Percentiles rank a stretch among this genome's conserved stretches.
phyloP scores from a whole-genome alignment of 2,329 filamentous ascomycete species.

The Fusarium globosum region DNA sequence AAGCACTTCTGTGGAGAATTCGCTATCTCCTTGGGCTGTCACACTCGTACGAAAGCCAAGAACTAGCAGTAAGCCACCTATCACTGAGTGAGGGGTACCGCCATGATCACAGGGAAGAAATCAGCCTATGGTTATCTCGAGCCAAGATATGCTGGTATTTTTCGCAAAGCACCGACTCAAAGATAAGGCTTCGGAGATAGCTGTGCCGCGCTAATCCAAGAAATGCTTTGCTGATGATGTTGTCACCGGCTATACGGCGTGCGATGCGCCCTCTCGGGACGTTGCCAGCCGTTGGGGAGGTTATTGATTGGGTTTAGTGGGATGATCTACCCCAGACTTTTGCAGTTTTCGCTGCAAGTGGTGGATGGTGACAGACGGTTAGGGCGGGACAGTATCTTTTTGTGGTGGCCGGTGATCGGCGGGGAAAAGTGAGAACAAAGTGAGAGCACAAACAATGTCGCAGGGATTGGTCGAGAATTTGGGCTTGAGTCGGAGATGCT shows the following conservation, averaged over 20 bases:
- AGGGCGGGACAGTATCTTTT: not conserved
- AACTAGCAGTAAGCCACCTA: slow-evolving; percentile 24
- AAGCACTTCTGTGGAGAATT: not conserved
- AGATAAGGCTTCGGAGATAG: slow-evolving; percentile 18
- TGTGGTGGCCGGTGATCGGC: slow-evolving; percentile 10
- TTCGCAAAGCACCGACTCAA: not conserved
- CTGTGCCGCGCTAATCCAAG: not conserved
- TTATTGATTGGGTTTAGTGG: not conserved
- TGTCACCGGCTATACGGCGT: slow-evolving; percentile 4
- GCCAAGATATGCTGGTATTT: slow-evolving; percentile 11
- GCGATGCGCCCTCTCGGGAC: not conserved
- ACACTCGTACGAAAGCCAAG: slow-evolving; percentile 19
- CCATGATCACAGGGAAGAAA: slow-evolving; percentile 15
- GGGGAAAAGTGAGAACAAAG: not conserved
- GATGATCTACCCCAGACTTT: slow-evolving; percentile 9
- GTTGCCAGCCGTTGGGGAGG: not conserved
- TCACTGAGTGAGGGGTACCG: slow-evolving; percentile 19
- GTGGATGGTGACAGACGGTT: not conserved
- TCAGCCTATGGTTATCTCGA: not conserved
- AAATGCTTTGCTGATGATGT: not conserved
- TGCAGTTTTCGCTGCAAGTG: not conserved
- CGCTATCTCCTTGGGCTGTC: not conserved
- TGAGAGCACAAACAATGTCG: not conserved
- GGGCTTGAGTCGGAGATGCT: not conserved
- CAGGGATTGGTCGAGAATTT: not conserved